A percentile compares a stretch with the other conserved stretches of the same genome.
Evolutionary conservation across 2,329 filamentous ascomycete species (phyloP).

Genomic region (Pseudocercospora musae): DNA sequence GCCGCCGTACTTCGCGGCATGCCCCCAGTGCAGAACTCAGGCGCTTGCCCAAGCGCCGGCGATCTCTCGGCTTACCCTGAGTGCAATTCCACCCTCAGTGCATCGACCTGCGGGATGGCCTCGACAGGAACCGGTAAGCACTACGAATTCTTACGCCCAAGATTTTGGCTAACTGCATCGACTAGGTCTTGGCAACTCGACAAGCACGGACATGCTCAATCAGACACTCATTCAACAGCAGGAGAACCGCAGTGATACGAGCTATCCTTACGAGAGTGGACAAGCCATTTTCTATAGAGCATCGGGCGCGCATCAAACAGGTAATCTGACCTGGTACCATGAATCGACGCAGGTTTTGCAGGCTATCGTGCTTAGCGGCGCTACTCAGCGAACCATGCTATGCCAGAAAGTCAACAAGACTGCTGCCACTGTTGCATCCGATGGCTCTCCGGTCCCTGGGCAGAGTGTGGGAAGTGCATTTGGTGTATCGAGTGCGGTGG

Average conservation of each 20-base stretch:
- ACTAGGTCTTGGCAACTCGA: not conserved
- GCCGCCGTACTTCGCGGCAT: not conserved
- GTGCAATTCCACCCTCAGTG: slow-evolving; percentile 1
- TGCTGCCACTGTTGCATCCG: not conserved
- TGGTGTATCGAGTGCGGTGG: not conserved
- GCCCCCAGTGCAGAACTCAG: not conserved
- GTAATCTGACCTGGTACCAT: not conserved
- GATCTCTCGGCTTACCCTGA: not conserved
- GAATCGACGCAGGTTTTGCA: not conserved
- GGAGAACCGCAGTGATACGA: not conserved
- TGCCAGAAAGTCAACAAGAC: slow-evolving; percentile 10
- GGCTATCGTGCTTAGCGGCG: not conserved
- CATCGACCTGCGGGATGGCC: not conserved
- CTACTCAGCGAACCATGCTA: not conserved
- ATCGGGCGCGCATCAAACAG: slow-evolving; percentile 4
- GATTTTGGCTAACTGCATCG: not conserved
- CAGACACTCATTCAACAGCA: not conserved
- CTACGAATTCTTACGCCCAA: no score
- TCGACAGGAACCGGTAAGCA: no score
- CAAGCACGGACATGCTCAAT: not conserved
- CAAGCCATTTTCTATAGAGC: not conserved
- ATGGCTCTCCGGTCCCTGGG: not conserved
- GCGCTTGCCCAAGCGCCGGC: not conserved
- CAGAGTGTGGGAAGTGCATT: not conserved
- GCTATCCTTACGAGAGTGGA: slow-evolving; percentile 1